phyloP scores from a whole-genome alignment of 75 land plant species.

The Larix kaempferi region DNA sequence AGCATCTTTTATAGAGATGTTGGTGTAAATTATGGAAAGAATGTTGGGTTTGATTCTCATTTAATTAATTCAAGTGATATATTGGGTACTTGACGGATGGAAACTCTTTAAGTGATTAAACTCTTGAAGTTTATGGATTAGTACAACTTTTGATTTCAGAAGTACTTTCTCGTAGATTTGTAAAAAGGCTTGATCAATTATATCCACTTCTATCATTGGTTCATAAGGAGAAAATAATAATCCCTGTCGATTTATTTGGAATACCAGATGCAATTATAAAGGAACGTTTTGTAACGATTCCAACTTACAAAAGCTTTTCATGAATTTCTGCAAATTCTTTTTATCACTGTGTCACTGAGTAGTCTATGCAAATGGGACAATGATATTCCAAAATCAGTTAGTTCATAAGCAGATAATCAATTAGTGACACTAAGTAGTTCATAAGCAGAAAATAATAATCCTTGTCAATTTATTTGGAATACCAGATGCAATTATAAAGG shows the following conservation, averaged over 20 bases:
- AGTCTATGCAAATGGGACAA: not conserved
- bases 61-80: constrained; percentile 36
- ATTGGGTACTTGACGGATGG: constrained; percentile 35
- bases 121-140: constrained; percentile 55
- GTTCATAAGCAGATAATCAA: no score
- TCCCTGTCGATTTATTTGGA: constrained; percentile 49
- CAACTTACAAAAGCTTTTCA: constrained; percentile 2
- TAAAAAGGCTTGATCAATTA: constrained; percentile 44
- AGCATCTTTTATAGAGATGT: constrained; percentile 80
- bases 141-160: constrained; percentile 90
- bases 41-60: constrained; percentile 81
- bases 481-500: constrained; percentile 18
- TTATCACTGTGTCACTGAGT: not conserved
- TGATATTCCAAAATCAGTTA: no score
- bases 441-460: constrained; percentile 40
- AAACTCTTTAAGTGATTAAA: constrained; percentile 54
- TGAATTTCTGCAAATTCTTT: not conserved
- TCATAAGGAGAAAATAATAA: constrained; percentile 40
- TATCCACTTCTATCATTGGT: constrained; percentile 41
- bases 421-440: no score
- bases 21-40: constrained; percentile 83
- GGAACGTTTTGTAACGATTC: constrained; percentile 80
- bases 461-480: constrained; percentile 50
- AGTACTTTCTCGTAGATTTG: constrained; percentile 55
- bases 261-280: constrained; percentile 21